These are phyloP conservation scores for Nicotiana benthamiana DNA, from an alignment of 257 asterid genomes.

Conservation along the genomic window DNA sequence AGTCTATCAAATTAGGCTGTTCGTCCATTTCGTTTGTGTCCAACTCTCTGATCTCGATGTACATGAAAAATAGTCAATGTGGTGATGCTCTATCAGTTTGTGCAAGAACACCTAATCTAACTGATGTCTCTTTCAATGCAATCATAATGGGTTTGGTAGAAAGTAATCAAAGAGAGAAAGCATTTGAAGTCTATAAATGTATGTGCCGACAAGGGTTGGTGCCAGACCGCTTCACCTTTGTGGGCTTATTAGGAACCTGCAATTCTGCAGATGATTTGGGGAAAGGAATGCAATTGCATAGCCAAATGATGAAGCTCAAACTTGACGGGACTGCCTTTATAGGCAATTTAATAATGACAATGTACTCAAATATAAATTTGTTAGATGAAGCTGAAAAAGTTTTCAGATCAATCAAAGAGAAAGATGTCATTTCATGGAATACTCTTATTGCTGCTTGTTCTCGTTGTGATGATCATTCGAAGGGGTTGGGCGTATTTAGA, in stretches of 20 bases:
- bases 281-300: constrained; percentile 45
- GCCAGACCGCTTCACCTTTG: constrained; percentile 70
- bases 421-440: constrained; percentile 66
- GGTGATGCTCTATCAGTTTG: constrained; percentile 45
- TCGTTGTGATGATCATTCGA: constrained; percentile 38
- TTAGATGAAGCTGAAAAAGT: constrained; percentile 38
- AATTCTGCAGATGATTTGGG: constrained; percentile 24
- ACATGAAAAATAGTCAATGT: constrained; percentile 55
- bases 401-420: constrained; percentile 38
- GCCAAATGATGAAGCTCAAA: constrained; percentile 48
- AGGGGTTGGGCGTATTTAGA: constrained; percentile 41
- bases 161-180: constrained; percentile 36
- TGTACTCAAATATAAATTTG: constrained; percentile 44
- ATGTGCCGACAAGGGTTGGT: constrained; percentile 39
- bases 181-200: constrained; percentile 42
- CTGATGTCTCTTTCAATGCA: constrained; percentile 50
- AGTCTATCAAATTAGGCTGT: constrained; percentile 40
- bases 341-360: constrained; percentile 45
- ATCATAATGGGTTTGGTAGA: constrained; percentile 58
- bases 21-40: constrained; percentile 39
- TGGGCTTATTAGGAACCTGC: constrained; percentile 47
- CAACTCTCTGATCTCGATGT: constrained; percentile 59
- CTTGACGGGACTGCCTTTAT: constrained; percentile 41
- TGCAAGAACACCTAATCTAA: constrained; percentile 11
- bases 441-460: constrained; percentile 44